Conservation (phyloP, 768 basidiomycete genomes). For the Panus rudis region DNA sequence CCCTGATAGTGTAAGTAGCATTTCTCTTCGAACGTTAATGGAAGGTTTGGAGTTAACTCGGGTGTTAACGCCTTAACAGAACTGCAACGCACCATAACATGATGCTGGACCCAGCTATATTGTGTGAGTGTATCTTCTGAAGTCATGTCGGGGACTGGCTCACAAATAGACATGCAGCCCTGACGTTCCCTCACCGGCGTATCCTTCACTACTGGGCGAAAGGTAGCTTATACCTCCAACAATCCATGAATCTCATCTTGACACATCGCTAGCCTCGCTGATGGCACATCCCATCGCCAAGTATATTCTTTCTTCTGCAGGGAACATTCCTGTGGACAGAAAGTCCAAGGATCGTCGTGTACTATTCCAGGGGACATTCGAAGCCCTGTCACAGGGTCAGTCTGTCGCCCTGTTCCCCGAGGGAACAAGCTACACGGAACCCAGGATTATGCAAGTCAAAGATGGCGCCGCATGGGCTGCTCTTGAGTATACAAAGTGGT, state of each 20-base stretch:
- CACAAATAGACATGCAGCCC: constrained; percentile 34
- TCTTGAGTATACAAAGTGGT: constrained; percentile 85
- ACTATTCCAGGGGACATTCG: constrained; percentile 85
- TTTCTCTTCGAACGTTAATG: too few relatives aligned
- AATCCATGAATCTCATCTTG: constrained; percentile 3
- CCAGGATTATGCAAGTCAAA: constrained; percentile 85
- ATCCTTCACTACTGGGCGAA: constrained; percentile 94
- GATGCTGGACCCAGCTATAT: constrained; percentile 82
- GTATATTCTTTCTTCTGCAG: constrained; percentile 76
- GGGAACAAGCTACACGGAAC: constrained; percentile 90
- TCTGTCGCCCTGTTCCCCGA: constrained; percentile 93
- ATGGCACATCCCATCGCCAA: constrained; percentile 73
- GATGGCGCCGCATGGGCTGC: constrained; percentile 96
- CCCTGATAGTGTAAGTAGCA: constrained; percentile 81
- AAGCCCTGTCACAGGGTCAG: constrained; percentile 70
- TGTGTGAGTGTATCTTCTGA: constrained; percentile 51
- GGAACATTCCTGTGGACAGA: constrained; percentile 97
- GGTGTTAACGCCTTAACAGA: constrained; percentile 40
- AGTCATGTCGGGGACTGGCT: background rate
- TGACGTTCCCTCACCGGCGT: constrained; percentile 73
- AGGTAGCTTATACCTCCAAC: constrained; percentile 42
- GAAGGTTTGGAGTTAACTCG: too few relatives aligned
- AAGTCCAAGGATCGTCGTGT: constrained; percentile 88
- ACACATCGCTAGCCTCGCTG: constrained; percentile 27
- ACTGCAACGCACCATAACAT: constrained; percentile 90